Evolutionary conservation across 441 rosid genomes (phyloP).

Genomic region (Populus hybrid): DNA sequence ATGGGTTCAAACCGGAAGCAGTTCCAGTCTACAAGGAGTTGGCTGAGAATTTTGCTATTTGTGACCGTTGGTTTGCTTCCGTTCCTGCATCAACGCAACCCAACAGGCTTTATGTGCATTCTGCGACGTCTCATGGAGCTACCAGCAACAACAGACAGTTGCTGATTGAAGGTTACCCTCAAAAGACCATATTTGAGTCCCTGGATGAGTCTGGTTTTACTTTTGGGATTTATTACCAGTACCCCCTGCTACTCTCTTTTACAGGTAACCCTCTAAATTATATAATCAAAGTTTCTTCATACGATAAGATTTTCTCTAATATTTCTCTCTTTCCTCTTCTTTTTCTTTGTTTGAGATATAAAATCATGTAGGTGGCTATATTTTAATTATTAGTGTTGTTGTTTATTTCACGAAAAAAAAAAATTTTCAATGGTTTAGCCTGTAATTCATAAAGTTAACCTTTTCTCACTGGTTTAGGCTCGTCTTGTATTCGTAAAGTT

Average conservation of each 20-base stretch:
- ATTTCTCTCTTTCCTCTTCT: no score
- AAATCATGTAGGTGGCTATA: no score
- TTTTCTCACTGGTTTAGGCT: no score
- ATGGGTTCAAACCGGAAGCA: conserved; percentile 64
- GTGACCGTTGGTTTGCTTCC: conserved; percentile 85
- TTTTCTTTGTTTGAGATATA: no score
- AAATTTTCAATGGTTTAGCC: no score
- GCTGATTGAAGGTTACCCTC: conserved; percentile 64
- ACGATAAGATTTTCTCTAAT: no score
- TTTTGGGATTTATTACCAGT: conserved; percentile 68
- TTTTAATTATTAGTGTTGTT: no score
- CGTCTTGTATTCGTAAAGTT: no score
- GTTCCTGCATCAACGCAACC: conserved; percentile 77
- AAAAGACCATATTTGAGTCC: conserved; percentile 66
- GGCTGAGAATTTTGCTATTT: conserved; percentile 62
- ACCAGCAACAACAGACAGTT: conserved; percentile 49
- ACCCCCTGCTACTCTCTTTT: conserved; percentile 62
- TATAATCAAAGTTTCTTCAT: neutral
- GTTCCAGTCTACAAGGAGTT: conserved; percentile 68
- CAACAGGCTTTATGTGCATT: conserved; percentile 63
- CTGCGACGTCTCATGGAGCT: conserved; percentile 86
- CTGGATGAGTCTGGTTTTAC: conserved; percentile 58
- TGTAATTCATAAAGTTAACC: no score
- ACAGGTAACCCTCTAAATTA: conserved; percentile 36
- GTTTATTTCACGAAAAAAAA: no score